Conservation (phyloP, 129 eudicot genomes). For the Gnaphalium uliginosum region DNA sequence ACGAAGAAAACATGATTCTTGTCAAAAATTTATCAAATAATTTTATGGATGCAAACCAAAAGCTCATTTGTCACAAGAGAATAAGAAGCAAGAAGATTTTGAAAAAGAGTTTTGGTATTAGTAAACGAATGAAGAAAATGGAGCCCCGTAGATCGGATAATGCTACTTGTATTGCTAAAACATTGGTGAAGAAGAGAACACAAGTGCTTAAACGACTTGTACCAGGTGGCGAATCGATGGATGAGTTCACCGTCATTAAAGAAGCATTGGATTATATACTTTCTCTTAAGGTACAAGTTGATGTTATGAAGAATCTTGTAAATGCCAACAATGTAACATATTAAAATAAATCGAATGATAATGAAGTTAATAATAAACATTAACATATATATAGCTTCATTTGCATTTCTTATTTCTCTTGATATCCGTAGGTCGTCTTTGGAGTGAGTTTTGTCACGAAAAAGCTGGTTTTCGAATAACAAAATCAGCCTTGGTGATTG, state of each 20-base stretch:
- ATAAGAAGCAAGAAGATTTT: conserved; percentile 49
- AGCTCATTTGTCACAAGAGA: conserved; percentile 22
- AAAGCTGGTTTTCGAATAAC: no score
- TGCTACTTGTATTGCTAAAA: conserved; percentile 56
- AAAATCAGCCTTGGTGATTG: background rate
- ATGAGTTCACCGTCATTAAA: conserved; percentile 47
- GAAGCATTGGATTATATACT: conserved; percentile 80
- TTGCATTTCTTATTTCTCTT: background rate
- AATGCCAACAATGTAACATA: conserved; percentile 37
- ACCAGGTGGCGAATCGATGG: conserved; percentile 77
- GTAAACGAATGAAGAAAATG: conserved; percentile 25
- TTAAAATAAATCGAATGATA: conserved; percentile 5
- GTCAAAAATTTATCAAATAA: conserved; percentile 31
- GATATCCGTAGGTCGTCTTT: background rate
- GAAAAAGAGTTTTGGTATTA: conserved; percentile 31
- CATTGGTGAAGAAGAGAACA: conserved; percentile 62
- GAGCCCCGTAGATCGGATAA: conserved; percentile 5
- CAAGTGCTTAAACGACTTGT: conserved; percentile 66
- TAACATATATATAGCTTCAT: conserved; percentile 4
- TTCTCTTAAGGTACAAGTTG: conserved; percentile 68
- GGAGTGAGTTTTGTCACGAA: no score
- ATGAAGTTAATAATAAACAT: background rate
- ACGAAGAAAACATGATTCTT: conserved; percentile 25
- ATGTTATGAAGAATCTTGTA: conserved; percentile 66
- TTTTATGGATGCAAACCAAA: conserved; percentile 5